phyloP scores from a whole-genome alignment of 176 grass and related monocot species.

The Cocos nucifera region DNA sequence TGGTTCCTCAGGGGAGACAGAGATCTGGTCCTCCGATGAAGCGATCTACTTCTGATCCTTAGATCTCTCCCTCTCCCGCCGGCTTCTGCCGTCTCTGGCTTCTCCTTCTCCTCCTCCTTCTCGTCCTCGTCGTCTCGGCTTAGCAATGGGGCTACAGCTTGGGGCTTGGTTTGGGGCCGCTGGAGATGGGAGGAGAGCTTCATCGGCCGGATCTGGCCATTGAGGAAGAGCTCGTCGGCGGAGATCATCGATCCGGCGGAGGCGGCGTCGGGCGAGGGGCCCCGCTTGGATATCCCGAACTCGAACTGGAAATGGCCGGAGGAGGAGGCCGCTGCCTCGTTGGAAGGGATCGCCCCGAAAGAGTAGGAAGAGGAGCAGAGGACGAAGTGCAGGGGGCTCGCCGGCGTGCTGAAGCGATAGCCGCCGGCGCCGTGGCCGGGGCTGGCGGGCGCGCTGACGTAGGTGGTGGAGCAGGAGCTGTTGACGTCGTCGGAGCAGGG shows the following conservation, averaged over 20 bases:
- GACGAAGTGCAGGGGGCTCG: constrained; percentile 33
- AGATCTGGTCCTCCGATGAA: constrained; percentile 27
- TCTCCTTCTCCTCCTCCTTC: neutral
- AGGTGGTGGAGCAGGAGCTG: neutral
- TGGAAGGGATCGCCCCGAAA: too few relatives aligned
- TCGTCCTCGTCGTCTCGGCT: neutral
- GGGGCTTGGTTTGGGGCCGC: neutral
- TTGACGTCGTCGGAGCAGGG: neutral
- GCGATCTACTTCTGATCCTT: neutral
- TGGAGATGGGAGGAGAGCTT: constrained; percentile 7
- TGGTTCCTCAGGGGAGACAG: constrained; percentile 23
- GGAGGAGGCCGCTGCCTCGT: too few relatives aligned
- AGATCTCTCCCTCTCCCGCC: neutral
- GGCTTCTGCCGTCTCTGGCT: neutral
- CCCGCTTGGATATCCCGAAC: too few relatives aligned
- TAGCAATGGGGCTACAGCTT: neutral
- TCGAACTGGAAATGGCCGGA: too few relatives aligned
- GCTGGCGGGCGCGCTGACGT: neutral
- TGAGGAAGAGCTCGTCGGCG: constrained; percentile 31
- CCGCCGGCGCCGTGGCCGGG: neutral
- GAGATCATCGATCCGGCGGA: neutral
- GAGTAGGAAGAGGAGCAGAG: constrained; percentile 22
- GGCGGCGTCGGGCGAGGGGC: neutral
- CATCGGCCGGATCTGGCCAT: constrained; percentile 27
- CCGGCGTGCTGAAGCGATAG: constrained; percentile 34